These are phyloP conservation scores for Inga leiocalycina DNA, from an alignment of 306 rosid genomes.

Conservation along the genomic window DNA sequence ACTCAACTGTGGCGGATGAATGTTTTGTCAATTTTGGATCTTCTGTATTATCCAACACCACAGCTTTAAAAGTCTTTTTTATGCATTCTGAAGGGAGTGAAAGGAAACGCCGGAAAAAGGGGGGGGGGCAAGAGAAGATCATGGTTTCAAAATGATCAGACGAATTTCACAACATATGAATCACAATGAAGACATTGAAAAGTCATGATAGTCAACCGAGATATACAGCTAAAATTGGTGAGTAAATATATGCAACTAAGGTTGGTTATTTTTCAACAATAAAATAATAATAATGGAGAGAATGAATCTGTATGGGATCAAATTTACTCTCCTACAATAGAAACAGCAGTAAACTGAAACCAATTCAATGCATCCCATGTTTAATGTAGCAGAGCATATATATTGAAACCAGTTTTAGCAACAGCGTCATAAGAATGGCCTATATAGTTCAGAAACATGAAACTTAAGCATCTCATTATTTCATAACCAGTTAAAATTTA, in stretches of 20 bases:
- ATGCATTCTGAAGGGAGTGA: neutral
- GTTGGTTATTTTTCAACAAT: neutral
- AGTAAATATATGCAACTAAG: neutral
- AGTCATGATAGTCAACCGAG: neutral
- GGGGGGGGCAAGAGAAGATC: neutral
- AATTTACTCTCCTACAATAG: neutral
- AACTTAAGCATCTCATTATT: neutral
- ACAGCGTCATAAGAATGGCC: neutral
- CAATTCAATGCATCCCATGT: conserved; percentile 3
- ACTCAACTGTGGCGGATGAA: conserved; percentile 16
- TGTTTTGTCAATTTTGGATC: neutral
- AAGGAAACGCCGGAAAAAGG: neutral
- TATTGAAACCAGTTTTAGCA: conserved; percentile 24
- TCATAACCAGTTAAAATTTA: neutral
- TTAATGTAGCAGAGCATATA: conserved; percentile 4
- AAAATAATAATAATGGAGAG: neutral
- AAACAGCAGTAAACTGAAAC: conserved; percentile 20
- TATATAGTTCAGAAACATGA: conserved; percentile 2
- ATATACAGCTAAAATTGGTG: neutral
- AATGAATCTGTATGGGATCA: neutral
- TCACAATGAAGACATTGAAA: neutral
- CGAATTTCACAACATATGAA: neutral
- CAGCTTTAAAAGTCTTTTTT: neutral
- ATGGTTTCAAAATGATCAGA: neutral
- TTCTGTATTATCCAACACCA: neutral